Evolutionary conservation across 176 grass and related monocot genomes (phyloP).

Genomic region (Oryza officinalis): DNA sequence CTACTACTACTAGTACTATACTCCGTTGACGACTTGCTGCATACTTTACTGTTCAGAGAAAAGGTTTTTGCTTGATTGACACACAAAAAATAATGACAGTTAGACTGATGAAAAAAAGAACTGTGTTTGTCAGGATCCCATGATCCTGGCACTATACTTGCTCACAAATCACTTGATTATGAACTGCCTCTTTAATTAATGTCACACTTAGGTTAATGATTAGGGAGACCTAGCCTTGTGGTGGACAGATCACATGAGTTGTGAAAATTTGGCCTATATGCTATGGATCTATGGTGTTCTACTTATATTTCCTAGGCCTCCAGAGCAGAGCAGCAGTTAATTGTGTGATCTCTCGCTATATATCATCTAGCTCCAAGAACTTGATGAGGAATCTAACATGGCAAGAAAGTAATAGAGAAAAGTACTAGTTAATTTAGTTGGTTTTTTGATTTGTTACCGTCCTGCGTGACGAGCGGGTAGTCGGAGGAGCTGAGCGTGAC

Average conservation of each 20-base stretch:
- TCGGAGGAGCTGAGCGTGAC: too few relatives aligned
- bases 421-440: too few relatives aligned
- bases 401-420: too few relatives aligned
- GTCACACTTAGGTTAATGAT: background rate
- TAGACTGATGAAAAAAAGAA: background rate
- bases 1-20: background rate
- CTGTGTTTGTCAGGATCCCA: background rate
- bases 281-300: too few relatives aligned
- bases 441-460: too few relatives aligned
- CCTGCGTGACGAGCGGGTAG: too few relatives aligned
- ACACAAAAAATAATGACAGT: background rate
- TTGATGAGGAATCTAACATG: too few relatives aligned
- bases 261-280: slow-evolving; percentile 5
- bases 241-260: slow-evolving; percentile 39
- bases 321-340: too few relatives aligned
- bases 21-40: slow-evolving; percentile 9
- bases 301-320: too few relatives aligned
- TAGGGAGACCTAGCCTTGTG: background rate
- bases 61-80: slow-evolving; percentile 17
- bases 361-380: too few relatives aligned
- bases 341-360: too few relatives aligned
- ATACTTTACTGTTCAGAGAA: slow-evolving; percentile 6
- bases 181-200: background rate
- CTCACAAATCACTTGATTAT: background rate
- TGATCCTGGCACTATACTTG: slow-evolving; percentile 16